These are phyloP conservation scores for Diaporthe vexans DNA, from an alignment of 2,329 filamentous ascomycete species.

Conservation along the genomic window DNA sequence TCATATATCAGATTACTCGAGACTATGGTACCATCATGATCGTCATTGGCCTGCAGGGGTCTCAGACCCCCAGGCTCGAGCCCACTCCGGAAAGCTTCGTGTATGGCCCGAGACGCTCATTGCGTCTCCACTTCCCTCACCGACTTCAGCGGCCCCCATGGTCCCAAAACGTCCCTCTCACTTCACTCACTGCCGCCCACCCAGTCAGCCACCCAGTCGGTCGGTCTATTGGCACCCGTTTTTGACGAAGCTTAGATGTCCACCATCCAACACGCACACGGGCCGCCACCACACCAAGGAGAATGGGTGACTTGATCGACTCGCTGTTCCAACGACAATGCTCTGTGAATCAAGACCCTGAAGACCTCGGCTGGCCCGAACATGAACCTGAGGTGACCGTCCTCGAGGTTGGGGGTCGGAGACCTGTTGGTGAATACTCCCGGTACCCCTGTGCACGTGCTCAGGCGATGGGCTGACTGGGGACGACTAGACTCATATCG, in stretches of 20 bases:
- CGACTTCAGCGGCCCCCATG: constrained; percentile 29
- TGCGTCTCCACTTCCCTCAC: constrained; percentile 35
- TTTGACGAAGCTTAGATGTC: constrained; percentile 29
- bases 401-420: constrained; percentile 39
- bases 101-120: constrained; percentile 33
- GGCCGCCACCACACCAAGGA: constrained; percentile 34
- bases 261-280: constrained; percentile 29
- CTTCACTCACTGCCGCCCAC: constrained; percentile 16
- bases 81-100: constrained; percentile 32
- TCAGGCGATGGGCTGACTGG: constrained; percentile 5
- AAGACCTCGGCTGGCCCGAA: constrained; percentile 36
- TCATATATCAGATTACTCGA: constrained; percentile 4
- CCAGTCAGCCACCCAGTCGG: not conserved
- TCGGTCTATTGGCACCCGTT: constrained; percentile 30
- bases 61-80: constrained; percentile 28
- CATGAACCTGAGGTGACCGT: constrained; percentile 32
- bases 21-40: not conserved
- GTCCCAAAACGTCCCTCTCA: constrained; percentile 15
- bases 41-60: constrained; percentile 28
- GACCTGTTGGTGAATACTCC: constrained; percentile 36
- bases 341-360: constrained; percentile 31
- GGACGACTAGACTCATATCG: constrained; percentile 35
- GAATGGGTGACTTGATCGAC: constrained; percentile 39
- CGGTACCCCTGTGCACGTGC: not conserved
- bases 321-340: constrained; percentile 38